A percentile compares a stretch with the other conserved stretches of the same genome.
These are phyloP conservation scores for Ploettnerulaceae sp. DNA, from an alignment of 2,329 filamentous ascomycete species.

Conservation along the genomic window DNA sequence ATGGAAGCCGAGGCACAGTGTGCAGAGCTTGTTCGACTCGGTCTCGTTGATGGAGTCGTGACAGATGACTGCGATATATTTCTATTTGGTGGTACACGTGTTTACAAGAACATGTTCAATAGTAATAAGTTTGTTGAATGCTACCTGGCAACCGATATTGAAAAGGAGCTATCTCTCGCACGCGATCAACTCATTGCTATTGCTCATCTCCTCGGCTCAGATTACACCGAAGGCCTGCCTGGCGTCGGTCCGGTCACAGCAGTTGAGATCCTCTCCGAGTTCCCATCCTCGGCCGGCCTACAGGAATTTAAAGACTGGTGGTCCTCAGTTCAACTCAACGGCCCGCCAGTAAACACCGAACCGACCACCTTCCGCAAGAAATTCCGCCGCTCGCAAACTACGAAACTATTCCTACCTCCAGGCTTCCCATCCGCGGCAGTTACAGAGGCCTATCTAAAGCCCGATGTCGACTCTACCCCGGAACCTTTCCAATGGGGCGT, in stretches of 20 bases:
- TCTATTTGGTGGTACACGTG: conserved; percentile 88
- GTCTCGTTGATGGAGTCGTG: conserved; percentile 93
- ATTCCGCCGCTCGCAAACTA: conserved; percentile 72
- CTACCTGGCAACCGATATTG: conserved; percentile 77
- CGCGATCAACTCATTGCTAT: conserved; percentile 84
- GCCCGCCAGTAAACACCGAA: conserved; percentile 60
- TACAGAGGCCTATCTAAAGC: conserved; percentile 75
- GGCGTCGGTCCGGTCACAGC: conserved; percentile 93
- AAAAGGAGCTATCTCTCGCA: conserved; percentile 82
- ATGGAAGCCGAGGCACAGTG: conserved; percentile 99
- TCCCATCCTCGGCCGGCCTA: conserved; percentile 55
- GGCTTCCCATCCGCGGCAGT: conserved; percentile 76
- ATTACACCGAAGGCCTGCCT: conserved; percentile 89
- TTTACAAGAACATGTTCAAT: conserved; percentile 99
- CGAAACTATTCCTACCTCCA: conserved; percentile 80
- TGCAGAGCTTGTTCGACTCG: conserved; percentile 79
- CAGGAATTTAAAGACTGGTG: conserved; percentile 85
- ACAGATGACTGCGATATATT: conserved; percentile 97
- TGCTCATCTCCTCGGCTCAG: conserved; percentile 85
- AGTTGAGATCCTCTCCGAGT: conserved; percentile 89
- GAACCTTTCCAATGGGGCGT: conserved; percentile 93
- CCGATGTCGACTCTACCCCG: conserved; percentile 75
- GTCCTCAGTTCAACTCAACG: conserved; percentile 65
- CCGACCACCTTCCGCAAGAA: conserved; percentile 72
- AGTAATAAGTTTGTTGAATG: conserved; percentile 97